phyloP scores from a whole-genome alignment of 2,329 filamentous ascomycete species.

The Venturia pyrina region DNA sequence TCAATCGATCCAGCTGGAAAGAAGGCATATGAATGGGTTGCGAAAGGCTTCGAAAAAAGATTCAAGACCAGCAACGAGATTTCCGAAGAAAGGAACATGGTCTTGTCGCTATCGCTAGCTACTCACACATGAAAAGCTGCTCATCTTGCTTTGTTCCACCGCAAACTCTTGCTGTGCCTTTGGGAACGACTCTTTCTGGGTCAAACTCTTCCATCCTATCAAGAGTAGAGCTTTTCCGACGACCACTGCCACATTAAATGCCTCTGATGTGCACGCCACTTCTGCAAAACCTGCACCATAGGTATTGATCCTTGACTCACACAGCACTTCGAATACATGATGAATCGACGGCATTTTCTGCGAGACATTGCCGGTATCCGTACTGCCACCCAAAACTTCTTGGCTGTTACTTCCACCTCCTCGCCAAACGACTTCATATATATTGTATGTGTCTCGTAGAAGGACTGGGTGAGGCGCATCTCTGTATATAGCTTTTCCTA shows the following conservation, averaged over 20 bases:
- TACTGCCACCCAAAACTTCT: conserved; percentile 4
- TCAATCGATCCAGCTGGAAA: conserved; percentile 3
- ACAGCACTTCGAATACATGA: conserved; percentile 12
- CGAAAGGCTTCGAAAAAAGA: conserved; percentile 6
- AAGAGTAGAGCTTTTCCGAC: conserved; percentile 38
- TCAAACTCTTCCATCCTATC: conserved; percentile 16
- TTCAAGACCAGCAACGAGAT: not conserved
- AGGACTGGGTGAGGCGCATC: not conserved
- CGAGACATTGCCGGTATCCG: conserved; percentile 8
- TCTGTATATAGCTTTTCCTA: not conserved
- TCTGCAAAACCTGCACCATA: conserved; percentile 36
- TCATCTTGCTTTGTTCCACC: not conserved
- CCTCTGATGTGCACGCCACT: conserved; percentile 29
- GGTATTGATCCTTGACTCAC: conserved; percentile 25
- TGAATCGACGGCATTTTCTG: not conserved
- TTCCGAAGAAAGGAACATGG: not conserved
- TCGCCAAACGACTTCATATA: conserved; percentile 5
- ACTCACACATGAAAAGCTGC: not conserved
- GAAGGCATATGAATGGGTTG: not conserved
- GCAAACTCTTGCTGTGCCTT: conserved; percentile 17
- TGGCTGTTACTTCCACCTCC: not conserved
- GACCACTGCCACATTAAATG: conserved; percentile 33
- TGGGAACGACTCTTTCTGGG: conserved; percentile 14
- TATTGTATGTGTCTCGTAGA: not conserved
- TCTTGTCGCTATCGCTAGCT: not conserved